Base-by-base conservation (phyloP, 306 rosid genomes). In the Arachis hypogaea region DNA sequence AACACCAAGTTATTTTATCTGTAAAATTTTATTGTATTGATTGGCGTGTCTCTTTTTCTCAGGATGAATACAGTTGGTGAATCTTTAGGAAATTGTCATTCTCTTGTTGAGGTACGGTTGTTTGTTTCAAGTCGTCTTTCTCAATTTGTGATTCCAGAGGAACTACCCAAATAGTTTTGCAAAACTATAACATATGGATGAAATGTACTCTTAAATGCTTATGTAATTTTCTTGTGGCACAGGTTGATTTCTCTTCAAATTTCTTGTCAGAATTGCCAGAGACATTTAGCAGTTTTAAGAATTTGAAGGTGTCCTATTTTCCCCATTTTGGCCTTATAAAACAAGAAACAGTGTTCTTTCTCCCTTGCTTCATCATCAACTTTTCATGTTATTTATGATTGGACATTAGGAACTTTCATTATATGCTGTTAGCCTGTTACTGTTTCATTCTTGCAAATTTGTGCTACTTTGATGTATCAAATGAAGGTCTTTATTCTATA, bases 181-280 rank as follows among this genome's bases (percentile, higher is more conserved):
- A 11, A 51, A 75, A 46, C 55, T 59, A 52, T 63, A 63, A n/a
- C 46, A n/a, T 10, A 29, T 52, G 18, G 69, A 11, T 45, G 72
- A 68, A 70, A 68, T 54, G n/a, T 45, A 33, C n/a, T 65, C 14
- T 42, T 67, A 10, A 30, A 59, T 66, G 60, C 73, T 66, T 78
- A 73, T 49, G 50, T 7, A 40, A 49, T 11, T 66, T 66, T 79
- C 74, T 64, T 63, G 51, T 60, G 63, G 68, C 44, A 38, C 85
- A 94, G 97, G 88, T 86, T 80, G 96, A 91, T 80, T 80, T 94
- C 62, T 86, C 98, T 43, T 91, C 94, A 49, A 94, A 94, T 85
- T 82, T 88, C 73, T 83, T 91, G 52, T 82, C 87, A 6, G 85
- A 84, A 64, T 85, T 94, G 88, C 97, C 98, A 7, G 91, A 89